Conservation (phyloP, 2,329 filamentous ascomycete genomes). For the Aspergillus vadensis region DNA sequence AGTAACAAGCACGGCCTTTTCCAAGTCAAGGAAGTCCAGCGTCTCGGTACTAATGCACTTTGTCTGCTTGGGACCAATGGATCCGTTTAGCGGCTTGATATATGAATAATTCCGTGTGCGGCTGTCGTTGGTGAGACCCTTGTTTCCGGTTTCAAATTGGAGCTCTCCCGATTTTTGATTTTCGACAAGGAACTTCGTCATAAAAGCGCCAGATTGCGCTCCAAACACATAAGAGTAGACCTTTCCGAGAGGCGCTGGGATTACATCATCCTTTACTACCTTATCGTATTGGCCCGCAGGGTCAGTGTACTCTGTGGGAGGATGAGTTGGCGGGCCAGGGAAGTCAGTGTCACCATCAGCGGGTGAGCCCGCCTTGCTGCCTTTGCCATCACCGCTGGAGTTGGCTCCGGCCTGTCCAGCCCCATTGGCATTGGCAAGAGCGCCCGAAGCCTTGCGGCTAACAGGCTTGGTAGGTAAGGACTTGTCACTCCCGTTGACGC, state of each 20-base stretch:
- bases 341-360: constrained; percentile 60
- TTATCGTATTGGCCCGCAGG: constrained; percentile 78
- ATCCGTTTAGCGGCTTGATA: constrained; percentile 81
- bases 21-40: constrained; percentile 81
- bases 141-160: constrained; percentile 78
- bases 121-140: constrained; percentile 73
- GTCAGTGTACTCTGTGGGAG: constrained; percentile 84
- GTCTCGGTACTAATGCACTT: constrained; percentile 88
- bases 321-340: constrained; percentile 80
- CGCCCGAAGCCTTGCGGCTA: constrained; percentile 70
- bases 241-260: constrained; percentile 86
- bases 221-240: constrained; percentile 90
- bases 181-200: constrained; percentile 80
- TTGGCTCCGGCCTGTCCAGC: constrained; percentile 37
- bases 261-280: constrained; percentile 78
- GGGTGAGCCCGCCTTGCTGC: constrained; percentile 51
- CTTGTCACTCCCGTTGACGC: constrained; percentile 56
- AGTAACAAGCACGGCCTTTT: constrained; percentile 81
- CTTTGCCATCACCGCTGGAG: constrained; percentile 42
- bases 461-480: constrained; percentile 54
- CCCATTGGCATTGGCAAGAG: constrained; percentile 34
- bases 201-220: constrained; percentile 73
- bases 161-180: constrained; percentile 91
- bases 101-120: constrained; percentile 77
- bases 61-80: constrained; percentile 90